Conservation (phyloP, 495 filamentous ascomycete species). For the Daldinia loculata region DNA sequence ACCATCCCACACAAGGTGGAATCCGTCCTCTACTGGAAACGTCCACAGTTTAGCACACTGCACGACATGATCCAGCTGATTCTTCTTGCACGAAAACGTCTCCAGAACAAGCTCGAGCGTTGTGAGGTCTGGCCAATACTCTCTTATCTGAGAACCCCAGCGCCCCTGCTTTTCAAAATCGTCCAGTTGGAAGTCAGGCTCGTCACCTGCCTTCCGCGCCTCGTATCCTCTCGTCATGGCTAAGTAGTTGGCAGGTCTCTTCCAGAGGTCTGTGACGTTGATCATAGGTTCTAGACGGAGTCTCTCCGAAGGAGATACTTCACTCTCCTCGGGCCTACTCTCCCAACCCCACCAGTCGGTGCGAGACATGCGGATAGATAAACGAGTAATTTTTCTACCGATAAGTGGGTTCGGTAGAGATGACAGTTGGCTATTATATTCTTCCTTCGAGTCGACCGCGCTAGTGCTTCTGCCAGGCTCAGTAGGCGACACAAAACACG, state of each 20-base stretch:
- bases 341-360: constrained; percentile 47
- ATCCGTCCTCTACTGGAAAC: constrained; percentile 36
- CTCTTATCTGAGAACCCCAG: constrained; percentile 40
- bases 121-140: constrained; percentile 43
- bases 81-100: constrained; percentile 35
- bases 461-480: neutral
- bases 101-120: constrained; percentile 42
- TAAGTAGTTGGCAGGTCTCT: constrained; percentile 8
- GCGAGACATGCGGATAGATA: constrained; percentile 43
- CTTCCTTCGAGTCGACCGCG: neutral
- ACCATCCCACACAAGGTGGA: constrained; percentile 37
- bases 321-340: constrained; percentile 1
- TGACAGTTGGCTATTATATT: neutral
- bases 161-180: constrained; percentile 40
- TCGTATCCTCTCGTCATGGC: constrained; percentile 42
- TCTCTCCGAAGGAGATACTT: constrained; percentile 14
- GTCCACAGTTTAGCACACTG: constrained; percentile 45
- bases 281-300: constrained; percentile 45
- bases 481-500: constrained; percentile 20
- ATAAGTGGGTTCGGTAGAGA: constrained; percentile 26
- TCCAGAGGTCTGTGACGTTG: constrained; percentile 28
- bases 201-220: constrained; percentile 33
- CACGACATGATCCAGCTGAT: constrained; percentile 41
- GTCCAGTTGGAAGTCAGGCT: constrained; percentile 42
- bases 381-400: constrained; percentile 41